Percentiles rank a stretch among this genome's conserved stretches.
These are phyloP conservation scores for Solidago caesia DNA, from an alignment of 129 eudicot species.

Conservation along the genomic window DNA sequence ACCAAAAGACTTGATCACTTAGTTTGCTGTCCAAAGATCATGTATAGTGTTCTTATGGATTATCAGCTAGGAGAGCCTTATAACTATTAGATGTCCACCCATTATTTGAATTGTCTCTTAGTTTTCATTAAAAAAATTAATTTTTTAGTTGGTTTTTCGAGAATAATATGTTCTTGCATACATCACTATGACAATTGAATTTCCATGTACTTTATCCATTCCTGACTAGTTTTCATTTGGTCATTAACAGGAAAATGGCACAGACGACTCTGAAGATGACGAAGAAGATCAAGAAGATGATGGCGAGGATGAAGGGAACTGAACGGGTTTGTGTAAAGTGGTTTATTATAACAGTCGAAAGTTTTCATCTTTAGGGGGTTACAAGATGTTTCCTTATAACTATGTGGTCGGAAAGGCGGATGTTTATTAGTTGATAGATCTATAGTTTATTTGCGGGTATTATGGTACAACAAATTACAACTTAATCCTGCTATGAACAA, in stretches of 20 bases:
- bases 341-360: slow-evolving; percentile 1
- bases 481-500: slow-evolving; percentile 10
- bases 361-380: slow-evolving; percentile 7
- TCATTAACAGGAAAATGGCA: slow-evolving; percentile 41
- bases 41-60: no score
- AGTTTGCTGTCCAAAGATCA: no score
- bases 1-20: no score
- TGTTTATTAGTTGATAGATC: slow-evolving; percentile 1
- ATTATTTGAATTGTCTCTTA: no score
- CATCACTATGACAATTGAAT: no score
- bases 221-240: neutral
- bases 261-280: slow-evolving; percentile 49
- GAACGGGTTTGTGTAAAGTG: slow-evolving; percentile 20
- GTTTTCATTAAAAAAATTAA: no score
- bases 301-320: slow-evolving; percentile 23
- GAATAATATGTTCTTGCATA: no score
- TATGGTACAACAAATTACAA: neutral
- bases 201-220: neutral
- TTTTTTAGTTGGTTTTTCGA: no score
- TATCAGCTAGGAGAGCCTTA: no score
- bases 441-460: slow-evolving; percentile 12
- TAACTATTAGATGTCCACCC: no score
- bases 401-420: slow-evolving; percentile 6
- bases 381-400: slow-evolving; percentile 14
- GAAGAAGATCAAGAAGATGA: slow-evolving; percentile 29